Base-by-base conservation (phyloP, 306 rosid species). In the Dalbergia oliveri region DNA sequence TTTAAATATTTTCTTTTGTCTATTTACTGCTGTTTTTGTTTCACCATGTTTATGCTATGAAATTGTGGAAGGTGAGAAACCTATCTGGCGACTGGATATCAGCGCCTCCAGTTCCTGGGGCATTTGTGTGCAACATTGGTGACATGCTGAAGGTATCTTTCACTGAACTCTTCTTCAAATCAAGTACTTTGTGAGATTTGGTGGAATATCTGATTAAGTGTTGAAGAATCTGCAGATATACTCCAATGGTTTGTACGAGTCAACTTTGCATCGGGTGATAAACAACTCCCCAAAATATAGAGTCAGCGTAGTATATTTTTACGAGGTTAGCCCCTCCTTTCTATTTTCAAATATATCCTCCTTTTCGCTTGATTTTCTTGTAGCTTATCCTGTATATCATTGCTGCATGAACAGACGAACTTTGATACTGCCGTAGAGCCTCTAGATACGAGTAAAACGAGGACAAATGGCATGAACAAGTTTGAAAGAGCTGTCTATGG, bases 121-220 rank as follows among this genome's bases (percentile, higher is more conserved):
- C 96, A 62, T 88, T 95, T 63, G 94, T 95, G 50, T 95, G 97
- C 82, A 95, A 95, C 83, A 93, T 95, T 4, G 96, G 99, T 16
- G 98, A 91, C 88, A 95, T 95, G 99, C 87, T 95, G 13, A 93
- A 95, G 97, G 99, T 91, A 88, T 68, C 9, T 80, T 11, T 60
- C 35, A 21, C 47, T 63, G 37, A 23, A 16, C 19, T 51, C 41
- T 76, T 71, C 60, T 37, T 50, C 59, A 44, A 44, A 61, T 56
- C 15, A 23, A 49, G 6, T 47, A 65, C 16, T 49, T 62, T n/a
- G n/a, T 63, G 26, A 16, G 53, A 23, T 57, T 79, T 60, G n/a
- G 14, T 47, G 39, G 13, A 68, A 4, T 13, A 50, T 31, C 53
- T 80, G 61, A 71, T 44, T n/a, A 43, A 66, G 59, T 78, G 34